These are phyloP conservation scores for Tremella yokohamensis DNA, from an alignment of 768 basidiomycete species.

Conservation along the genomic window DNA sequence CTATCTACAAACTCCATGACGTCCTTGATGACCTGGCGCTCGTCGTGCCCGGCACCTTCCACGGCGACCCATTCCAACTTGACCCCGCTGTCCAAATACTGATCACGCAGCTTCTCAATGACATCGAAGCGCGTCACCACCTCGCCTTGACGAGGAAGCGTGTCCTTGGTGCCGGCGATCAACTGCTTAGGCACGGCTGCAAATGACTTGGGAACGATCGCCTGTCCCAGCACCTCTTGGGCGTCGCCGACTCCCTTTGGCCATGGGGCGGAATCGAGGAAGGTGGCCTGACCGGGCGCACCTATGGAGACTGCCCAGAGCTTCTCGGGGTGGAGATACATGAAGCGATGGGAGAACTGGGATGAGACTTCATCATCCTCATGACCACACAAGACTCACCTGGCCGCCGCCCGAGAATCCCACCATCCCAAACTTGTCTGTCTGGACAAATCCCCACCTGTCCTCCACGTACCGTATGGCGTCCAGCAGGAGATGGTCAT, in stretches of 20 bases:
- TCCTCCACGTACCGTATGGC: conserved; percentile 1
- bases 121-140: conserved; percentile 3
- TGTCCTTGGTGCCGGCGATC: conserved; percentile 4
- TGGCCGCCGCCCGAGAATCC: conserved; percentile 10
- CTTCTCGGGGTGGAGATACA: conserved; percentile 10
- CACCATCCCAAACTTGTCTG: not conserved
- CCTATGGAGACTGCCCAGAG: conserved; percentile 6
- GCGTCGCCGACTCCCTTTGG: conserved; percentile 6
- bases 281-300: conserved; percentile 12
- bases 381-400: no score
- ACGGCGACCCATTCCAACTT: not conserved
- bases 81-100: not conserved
- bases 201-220: not conserved
- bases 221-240: not conserved
- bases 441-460: conserved; percentile 10
- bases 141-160: conserved; percentile 5
- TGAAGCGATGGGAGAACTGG: conserved; percentile 12
- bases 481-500: conserved; percentile 7
- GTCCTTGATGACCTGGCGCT: not conserved
- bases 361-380: no score
- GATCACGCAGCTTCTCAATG: conserved; percentile 7
- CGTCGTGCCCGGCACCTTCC: conserved; percentile 7
- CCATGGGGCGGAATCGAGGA: conserved; percentile 9
- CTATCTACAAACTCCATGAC: conserved; percentile 1
- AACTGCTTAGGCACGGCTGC: conserved; percentile 6